Conservation (phyloP, 768 basidiomycete species). For the Cubamyces sp. region DNA sequence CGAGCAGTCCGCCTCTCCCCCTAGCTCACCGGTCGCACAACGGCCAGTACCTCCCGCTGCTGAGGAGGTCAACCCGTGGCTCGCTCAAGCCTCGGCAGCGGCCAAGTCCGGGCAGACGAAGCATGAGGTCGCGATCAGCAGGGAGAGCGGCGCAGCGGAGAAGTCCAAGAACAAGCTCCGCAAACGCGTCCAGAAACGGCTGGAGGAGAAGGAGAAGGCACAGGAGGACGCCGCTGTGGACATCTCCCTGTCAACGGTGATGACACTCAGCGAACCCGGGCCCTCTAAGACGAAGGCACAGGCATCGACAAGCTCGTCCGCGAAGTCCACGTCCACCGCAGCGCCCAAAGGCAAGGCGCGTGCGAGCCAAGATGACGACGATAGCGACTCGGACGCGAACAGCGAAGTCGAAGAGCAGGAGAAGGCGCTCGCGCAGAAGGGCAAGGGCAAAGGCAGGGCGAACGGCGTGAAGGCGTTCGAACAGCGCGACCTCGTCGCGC, state of each 20-base stretch:
- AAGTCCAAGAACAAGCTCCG: constrained; percentile 79
- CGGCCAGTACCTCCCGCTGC: constrained; percentile 24
- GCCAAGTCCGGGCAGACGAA: constrained; percentile 64
- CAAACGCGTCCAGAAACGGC: constrained; percentile 61
- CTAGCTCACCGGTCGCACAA: constrained; percentile 27
- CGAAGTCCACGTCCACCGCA: constrained; percentile 1
- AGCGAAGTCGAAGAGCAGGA: constrained; percentile 79
- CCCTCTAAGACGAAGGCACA: constrained; percentile 16
- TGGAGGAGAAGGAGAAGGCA: constrained; percentile 59
- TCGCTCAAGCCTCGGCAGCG: constrained; percentile 43
- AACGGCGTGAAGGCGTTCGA: constrained; percentile 68
- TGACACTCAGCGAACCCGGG: constrained; percentile 35
- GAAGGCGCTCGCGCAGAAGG: constrained; percentile 38
- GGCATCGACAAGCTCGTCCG: constrained; percentile 23
- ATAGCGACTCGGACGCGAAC: constrained; percentile 56
- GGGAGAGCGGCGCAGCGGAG: constrained; percentile 58
- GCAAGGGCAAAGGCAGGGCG: constrained; percentile 47
- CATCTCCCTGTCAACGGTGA: constrained; percentile 61
- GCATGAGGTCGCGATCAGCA: constrained; percentile 74
- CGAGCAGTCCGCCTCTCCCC: constrained; percentile 21
- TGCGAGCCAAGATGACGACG: constrained; percentile 17
- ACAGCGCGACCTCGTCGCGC: constrained; percentile 90
- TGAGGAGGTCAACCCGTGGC: constrained; percentile 76
- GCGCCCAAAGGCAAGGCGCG: constrained; percentile 1
- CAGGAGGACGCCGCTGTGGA: constrained; percentile 81